Conservation (phyloP, 768 basidiomycete genomes). For the Cystofilobasidium ferigula region DNA sequence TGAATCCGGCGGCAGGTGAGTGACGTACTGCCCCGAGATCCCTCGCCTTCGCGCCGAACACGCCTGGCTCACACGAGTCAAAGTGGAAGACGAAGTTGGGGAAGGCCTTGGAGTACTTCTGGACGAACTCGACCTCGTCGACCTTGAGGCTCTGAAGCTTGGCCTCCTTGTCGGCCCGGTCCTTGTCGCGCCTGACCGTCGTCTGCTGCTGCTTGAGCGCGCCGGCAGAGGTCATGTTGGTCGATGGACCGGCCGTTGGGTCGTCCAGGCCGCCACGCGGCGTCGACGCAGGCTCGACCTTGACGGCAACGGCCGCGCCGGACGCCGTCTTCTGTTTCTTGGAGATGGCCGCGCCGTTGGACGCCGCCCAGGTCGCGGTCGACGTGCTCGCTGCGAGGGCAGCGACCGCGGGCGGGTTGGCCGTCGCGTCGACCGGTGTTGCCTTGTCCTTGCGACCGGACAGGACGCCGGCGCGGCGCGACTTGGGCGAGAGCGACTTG, state of each 20-base stretch:
- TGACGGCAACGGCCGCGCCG: slow-evolving; percentile 4
- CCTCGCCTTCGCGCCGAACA: slow-evolving; percentile 50
- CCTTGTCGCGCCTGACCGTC: background rate
- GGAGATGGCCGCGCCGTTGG: background rate
- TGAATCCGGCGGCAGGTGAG: background rate
- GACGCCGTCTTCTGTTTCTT: background rate
- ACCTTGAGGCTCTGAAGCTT: slow-evolving; percentile 18
- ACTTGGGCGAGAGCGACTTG: background rate
- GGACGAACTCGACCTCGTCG: slow-evolving; percentile 56
- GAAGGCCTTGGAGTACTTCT: slow-evolving; percentile 77
- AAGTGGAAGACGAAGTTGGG: slow-evolving; percentile 76
- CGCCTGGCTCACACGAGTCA: slow-evolving; percentile 48
- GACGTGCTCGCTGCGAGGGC: background rate
- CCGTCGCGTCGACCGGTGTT: background rate
- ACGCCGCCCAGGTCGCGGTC: background rate
- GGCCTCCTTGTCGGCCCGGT: slow-evolving; percentile 24
- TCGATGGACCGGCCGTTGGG: background rate
- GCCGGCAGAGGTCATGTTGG: background rate
- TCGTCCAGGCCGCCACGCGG: background rate
- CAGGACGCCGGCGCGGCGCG: too few relatives aligned
- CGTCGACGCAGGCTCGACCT: slow-evolving; percentile 3
- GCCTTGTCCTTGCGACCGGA: too few relatives aligned
- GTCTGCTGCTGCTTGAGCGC: background rate
- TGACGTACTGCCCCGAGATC: slow-evolving; percentile 66
- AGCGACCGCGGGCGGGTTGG: background rate